These are phyloP conservation scores for Viola pubescens DNA, from an alignment of 441 rosid genomes.

Conservation along the genomic window DNA sequence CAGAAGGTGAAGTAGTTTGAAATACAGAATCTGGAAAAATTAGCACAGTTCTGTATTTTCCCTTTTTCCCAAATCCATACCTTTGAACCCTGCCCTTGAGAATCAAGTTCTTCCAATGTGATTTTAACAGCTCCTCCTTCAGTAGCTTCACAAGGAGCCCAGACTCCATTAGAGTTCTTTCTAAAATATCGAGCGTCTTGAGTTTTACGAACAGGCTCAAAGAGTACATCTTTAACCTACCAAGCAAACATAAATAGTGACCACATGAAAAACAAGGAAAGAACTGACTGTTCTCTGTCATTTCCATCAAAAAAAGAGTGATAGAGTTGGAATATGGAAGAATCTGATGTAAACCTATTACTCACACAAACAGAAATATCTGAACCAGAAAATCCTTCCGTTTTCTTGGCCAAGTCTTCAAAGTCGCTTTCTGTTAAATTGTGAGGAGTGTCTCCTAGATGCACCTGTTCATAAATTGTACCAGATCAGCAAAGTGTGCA, in stretches of 20 bases:
- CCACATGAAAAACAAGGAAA: constrained; percentile 4
- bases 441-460: constrained; percentile 93
- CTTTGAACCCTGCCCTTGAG: constrained; percentile 64
- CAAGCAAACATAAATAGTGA: not conserved
- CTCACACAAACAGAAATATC: constrained; percentile 95
- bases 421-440: constrained; percentile 76
- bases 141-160: constrained; percentile 87
- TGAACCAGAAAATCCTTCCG: constrained; percentile 94
- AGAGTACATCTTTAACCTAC: constrained; percentile 93
- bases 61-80: constrained; percentile 23
- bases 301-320: not conserved
- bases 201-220: constrained; percentile 92
- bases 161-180: constrained; percentile 53
- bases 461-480: constrained; percentile 46
- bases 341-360: constrained; percentile 13
- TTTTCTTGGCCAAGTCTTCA: constrained; percentile 62
- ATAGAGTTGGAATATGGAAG: not conserved
- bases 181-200: constrained; percentile 81
- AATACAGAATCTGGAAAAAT: not conserved
- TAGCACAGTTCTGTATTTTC: not conserved
- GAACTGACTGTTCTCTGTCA: not conserved
- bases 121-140: constrained; percentile 77
- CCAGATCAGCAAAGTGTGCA: not conserved
- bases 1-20: not conserved
- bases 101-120: constrained; percentile 78